These are phyloP conservation scores for Tricholoma furcatifolium DNA, from an alignment of 768 basidiomycete species.

Conservation along the genomic window DNA sequence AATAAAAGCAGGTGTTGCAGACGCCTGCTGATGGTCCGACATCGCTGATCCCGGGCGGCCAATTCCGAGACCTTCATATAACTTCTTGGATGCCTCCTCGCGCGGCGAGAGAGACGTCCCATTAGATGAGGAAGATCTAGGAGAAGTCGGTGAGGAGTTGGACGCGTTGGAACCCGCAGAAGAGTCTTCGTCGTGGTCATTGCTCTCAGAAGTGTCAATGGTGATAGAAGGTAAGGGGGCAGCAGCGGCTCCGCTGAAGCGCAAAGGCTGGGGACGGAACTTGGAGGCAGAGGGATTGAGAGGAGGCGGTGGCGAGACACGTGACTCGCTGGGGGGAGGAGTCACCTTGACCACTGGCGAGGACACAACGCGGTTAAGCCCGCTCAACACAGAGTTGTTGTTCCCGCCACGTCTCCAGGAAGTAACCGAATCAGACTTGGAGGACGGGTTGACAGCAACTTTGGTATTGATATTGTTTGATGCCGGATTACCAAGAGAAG, in stretches of 20 bases:
- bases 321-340: conserved; percentile 61
- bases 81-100: conserved; percentile 83
- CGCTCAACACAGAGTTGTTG: conserved; percentile 68
- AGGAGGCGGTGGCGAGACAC: conserved; percentile 48
- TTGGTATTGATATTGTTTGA: conserved; percentile 35
- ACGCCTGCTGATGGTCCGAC: conserved; percentile 38
- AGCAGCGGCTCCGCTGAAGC: conserved; percentile 53
- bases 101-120: conserved; percentile 73
- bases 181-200: conserved; percentile 56
- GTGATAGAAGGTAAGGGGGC: conserved; percentile 55
- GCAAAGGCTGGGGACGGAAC: conserved; percentile 23
- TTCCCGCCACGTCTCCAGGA: conserved; percentile 83
- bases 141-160: conserved; percentile 74
- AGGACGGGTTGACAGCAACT: conserved; percentile 40
- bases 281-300: conserved; percentile 39
- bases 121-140: conserved; percentile 66
- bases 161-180: conserved; percentile 50
- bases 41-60: conserved; percentile 60
- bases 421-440: conserved; percentile 76
- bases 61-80: conserved; percentile 87
- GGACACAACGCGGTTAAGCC: conserved; percentile 54
- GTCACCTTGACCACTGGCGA: conserved; percentile 73
- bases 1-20: conserved; percentile 38
- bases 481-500: conserved; percentile 56
- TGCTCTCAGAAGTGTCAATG: conserved; percentile 52